Conservation (phyloP, 106 monocot genomes). For the Acanthochlamys bracteata region DNA sequence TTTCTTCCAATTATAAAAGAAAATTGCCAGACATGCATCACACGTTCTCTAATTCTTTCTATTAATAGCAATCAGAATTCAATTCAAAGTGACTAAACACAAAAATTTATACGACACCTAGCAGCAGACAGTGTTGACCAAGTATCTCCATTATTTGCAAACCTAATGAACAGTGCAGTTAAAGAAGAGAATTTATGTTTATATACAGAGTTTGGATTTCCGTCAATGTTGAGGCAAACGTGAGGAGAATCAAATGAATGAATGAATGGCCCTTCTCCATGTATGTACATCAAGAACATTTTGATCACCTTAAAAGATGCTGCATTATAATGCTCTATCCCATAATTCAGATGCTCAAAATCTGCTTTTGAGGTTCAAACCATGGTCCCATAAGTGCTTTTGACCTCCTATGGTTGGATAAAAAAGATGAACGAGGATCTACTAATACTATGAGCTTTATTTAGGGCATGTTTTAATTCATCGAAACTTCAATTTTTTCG, state of each 20-base stretch:
- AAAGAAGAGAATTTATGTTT: neutral
- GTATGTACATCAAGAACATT: neutral
- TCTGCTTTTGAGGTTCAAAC: neutral
- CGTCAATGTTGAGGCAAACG: neutral
- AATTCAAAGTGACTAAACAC: too few relatives aligned
- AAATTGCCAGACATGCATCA: too few relatives aligned
- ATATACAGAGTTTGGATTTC: neutral
- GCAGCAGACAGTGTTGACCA: too few relatives aligned
- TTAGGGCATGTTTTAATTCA: too few relatives aligned
- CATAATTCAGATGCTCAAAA: conserved; percentile 9
- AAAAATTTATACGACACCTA: too few relatives aligned
- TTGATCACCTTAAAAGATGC: neutral
- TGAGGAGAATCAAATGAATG: too few relatives aligned
- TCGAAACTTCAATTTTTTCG: too few relatives aligned
- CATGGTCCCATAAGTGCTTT: neutral
- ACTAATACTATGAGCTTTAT: neutral
- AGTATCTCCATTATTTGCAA: too few relatives aligned
- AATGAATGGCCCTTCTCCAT: conserved; percentile 1
- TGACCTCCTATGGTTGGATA: neutral
- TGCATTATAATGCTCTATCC: neutral
- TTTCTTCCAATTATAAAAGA: too few relatives aligned
- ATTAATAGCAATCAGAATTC: too few relatives aligned
- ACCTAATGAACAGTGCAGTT: too few relatives aligned
- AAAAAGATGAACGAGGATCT: neutral
- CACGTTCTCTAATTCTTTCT: too few relatives aligned